Evolutionary conservation across 768 basidiomycete genomes (phyloP).

Genomic region (Epithele typhae): DNA sequence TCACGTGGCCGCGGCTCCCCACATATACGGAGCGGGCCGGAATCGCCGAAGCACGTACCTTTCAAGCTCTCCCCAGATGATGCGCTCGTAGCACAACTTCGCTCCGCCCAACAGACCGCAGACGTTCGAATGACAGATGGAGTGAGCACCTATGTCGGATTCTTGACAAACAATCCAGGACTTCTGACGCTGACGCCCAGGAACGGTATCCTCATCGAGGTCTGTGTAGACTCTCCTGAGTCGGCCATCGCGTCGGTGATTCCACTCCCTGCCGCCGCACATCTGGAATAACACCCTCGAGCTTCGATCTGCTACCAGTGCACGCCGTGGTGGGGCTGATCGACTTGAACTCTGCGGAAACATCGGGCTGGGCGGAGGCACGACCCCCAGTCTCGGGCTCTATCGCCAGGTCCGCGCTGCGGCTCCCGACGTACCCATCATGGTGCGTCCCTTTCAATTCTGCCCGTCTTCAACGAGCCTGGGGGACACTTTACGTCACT

Average conservation of each 20-base stretch:
- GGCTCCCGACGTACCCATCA: slow-evolving; percentile 51
- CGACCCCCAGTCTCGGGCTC: slow-evolving; percentile 77
- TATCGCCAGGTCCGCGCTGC: slow-evolving; percentile 50
- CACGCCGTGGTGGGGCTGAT: slow-evolving; percentile 66
- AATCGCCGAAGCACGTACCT: too few relatives aligned
- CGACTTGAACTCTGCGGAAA: slow-evolving; percentile 76
- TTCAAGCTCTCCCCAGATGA: too few relatives aligned
- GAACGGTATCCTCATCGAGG: slow-evolving; percentile 20
- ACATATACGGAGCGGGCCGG: too few relatives aligned
- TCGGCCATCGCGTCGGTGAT: slow-evolving; percentile 59
- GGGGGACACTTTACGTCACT: background rate
- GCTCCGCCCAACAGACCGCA: too few relatives aligned
- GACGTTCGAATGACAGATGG: too few relatives aligned
- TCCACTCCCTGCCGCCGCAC: background rate
- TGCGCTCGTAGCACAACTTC: too few relatives aligned
- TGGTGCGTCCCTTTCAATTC: slow-evolving; percentile 41
- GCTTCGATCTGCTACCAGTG: slow-evolving; percentile 40
- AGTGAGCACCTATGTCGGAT: too few relatives aligned
- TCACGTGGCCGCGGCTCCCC: slow-evolving; percentile 14
- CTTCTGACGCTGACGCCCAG: too few relatives aligned
- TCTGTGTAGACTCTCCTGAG: slow-evolving; percentile 75
- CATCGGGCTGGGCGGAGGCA: slow-evolving; percentile 71
- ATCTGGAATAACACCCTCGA: background rate
- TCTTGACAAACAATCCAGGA: too few relatives aligned
- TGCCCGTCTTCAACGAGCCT: background rate